Conservation (phyloP, 1,284 basidiomycete species). For the Mycosarcoma maydis region DNA sequence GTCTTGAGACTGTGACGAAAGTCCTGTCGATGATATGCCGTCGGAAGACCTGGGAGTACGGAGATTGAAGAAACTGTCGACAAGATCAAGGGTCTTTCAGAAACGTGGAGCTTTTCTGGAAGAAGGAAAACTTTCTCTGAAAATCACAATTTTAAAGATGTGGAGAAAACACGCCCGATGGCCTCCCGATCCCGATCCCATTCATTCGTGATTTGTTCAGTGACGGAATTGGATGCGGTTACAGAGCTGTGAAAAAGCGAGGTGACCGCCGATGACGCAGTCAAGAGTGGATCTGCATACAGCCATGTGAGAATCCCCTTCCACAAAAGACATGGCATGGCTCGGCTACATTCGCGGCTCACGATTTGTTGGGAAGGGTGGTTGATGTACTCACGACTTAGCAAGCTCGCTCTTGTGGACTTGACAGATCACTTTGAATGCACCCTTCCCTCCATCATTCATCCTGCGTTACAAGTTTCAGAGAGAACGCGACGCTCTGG, state of each 20-base stretch:
- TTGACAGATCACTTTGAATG: too few species aligned
- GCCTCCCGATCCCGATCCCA: not conserved
- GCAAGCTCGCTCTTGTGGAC: too few species aligned
- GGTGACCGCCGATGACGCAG: constrained; percentile 22
- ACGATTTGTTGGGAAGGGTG: constrained; percentile 11
- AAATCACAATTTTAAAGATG: not conserved
- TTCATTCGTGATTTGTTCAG: too few species aligned
- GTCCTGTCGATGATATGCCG: not conserved
- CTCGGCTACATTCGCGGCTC: not conserved
- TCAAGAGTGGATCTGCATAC: not conserved
- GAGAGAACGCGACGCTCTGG: too few species aligned
- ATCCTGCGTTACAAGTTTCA: not conserved
- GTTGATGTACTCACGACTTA: too few species aligned
- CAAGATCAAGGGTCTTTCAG: not conserved
- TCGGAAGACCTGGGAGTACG: not conserved
- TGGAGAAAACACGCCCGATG: constrained; percentile 1
- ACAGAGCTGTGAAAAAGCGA: constrained; percentile 2
- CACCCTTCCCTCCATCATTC: not conserved
- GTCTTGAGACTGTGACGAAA: not conserved
- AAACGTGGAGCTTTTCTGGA: not conserved
- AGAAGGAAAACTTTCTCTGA: not conserved
- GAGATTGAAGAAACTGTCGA: not conserved
- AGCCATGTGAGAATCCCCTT: constrained; percentile 3
- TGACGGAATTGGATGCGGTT: too few species aligned
- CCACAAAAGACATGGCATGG: not conserved